Conservation (phyloP, 148 eudicot species). For the Amaranthus cruentus region DNA sequence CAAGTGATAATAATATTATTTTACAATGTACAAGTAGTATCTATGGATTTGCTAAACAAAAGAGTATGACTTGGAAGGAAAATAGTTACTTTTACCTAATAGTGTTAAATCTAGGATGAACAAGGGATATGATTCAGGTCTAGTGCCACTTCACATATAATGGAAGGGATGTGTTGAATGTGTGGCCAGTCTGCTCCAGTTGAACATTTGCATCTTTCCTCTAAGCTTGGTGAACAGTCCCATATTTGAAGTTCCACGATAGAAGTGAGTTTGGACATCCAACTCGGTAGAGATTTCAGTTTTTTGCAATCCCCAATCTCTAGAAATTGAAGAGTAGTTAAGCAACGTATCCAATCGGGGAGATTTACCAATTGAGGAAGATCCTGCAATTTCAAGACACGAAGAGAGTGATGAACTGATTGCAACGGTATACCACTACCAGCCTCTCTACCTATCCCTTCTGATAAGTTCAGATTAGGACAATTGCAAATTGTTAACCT, state of each 20-base stretch:
- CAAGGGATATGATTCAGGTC: too few species aligned
- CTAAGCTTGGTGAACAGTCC: not conserved
- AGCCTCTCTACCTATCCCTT: not conserved
- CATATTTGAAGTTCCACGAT: conserved; percentile 5
- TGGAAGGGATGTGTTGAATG: conserved; percentile 20
- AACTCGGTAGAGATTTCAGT: conserved; percentile 24
- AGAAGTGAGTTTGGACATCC: conserved; percentile 18
- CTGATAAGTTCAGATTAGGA: not conserved
- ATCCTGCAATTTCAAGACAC: not conserved
- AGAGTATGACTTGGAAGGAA: too few species aligned
- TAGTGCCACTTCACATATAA: too few species aligned
- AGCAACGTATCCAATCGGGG: conserved; percentile 18
- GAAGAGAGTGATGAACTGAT: conserved; percentile 1
- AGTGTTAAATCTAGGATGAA: too few species aligned
- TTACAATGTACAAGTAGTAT: too few species aligned
- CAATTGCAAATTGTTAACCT: not conserved
- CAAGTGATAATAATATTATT: too few species aligned
- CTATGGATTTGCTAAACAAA: too few species aligned
- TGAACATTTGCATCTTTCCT: conserved; percentile 10
- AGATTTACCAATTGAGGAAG: conserved; percentile 14
- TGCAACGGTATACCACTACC: not conserved
- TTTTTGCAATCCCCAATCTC: not conserved
- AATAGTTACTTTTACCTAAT: too few species aligned
- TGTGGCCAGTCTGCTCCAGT: conserved; percentile 19
- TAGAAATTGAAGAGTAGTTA: conserved; percentile 21